Evolutionary conservation across 2,329 filamentous ascomycete species (phyloP), one percentile per base, ranked within the genome.

Genomic region (Arthrobotrys sinensis): DNA sequence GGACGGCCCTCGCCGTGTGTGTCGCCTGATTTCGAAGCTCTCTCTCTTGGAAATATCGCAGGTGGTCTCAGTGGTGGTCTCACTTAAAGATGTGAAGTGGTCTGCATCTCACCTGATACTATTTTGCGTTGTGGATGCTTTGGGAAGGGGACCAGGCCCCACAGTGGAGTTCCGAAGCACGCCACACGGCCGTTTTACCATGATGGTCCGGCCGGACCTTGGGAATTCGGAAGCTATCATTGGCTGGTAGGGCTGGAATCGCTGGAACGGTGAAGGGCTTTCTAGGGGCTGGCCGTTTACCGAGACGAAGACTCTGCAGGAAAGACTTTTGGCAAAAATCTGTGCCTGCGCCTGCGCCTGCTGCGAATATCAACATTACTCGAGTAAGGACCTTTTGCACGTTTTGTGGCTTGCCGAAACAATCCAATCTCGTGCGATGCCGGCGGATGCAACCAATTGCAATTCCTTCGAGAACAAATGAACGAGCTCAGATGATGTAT

Each of bases 101-200:
- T 62, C 75, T 78, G 75, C 75, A 78, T 67, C 75, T 78, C 75
- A 78, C 67, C 75, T 78, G 75, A 78, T 78, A 78, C 11, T 53
- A 50, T 66, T 52, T 43, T 65, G 73, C 28, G 73, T 77, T 77
- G 73, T 34, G 19, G 19, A 28, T n/a, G 19, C 12, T 43, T 43
- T 60, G 16, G 55, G 55, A 60, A 55, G 40, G 53, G 34, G 36
- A 40, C 34, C 19, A 60, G 36, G 55, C 55, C 48, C 34, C 43
- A 12, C 34, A 50, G 64, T 63, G 46, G 72, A 21, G 72, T 76
- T 76, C 72, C 72, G 72, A 70, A 70, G 73, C 73, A 77, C 73
- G 73, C 73, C 73, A 77, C 73, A 65, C 24, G 50, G 24, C 32
- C 43, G 50, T 50, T 43, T 28, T 50, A 40, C 40, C 16, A 38